These are phyloP conservation scores for Candida sp. DNA, from an alignment of 1,139 yeast genomes.

Conservation along the genomic window DNA sequence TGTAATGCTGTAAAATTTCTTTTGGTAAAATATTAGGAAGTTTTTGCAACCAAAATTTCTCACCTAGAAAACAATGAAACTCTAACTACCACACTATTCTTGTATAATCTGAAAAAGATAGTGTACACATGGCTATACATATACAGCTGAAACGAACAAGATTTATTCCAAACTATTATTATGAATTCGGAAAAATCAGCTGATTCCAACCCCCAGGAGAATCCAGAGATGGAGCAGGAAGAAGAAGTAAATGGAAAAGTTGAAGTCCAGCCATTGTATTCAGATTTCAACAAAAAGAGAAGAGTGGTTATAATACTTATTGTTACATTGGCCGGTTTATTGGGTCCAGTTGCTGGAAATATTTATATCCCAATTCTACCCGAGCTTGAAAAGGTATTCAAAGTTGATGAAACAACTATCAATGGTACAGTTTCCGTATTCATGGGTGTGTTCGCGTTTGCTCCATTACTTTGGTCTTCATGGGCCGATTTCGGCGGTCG, in stretches of 20 bases:
- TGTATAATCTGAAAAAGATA: too few relatives aligned
- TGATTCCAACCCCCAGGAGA: background rate
- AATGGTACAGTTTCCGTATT: slow-evolving; percentile 61
- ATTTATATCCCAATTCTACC: slow-evolving; percentile 59
- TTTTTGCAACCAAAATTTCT: too few relatives aligned
- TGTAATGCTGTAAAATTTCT: too few relatives aligned
- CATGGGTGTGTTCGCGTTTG: slow-evolving; percentile 53
- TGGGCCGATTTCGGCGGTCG: slow-evolving; percentile 60
- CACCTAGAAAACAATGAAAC: too few relatives aligned
- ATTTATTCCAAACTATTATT: too few relatives aligned
- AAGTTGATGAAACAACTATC: slow-evolving; percentile 40
- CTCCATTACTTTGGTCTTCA: slow-evolving; percentile 55
- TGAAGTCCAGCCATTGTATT: slow-evolving; percentile 3
- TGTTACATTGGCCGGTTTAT: slow-evolving; percentile 48
- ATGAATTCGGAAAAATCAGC: background rate
- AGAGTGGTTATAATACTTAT: slow-evolving; percentile 23
- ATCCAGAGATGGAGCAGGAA: background rate
- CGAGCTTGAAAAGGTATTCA: slow-evolving; percentile 36
- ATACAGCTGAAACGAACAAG: too few relatives aligned
- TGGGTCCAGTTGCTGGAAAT: slow-evolving; percentile 61
- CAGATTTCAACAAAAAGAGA: slow-evolving; percentile 14
- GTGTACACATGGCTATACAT: too few relatives aligned
- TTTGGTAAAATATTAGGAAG: too few relatives aligned
- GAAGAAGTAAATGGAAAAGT: background rate
- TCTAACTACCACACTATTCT: too few relatives aligned